Evolutionary conservation across 2,329 filamentous ascomycete genomes (phyloP), one percentile per base, ranked within the genome.

Genomic region (Arthroderma sp.): DNA sequence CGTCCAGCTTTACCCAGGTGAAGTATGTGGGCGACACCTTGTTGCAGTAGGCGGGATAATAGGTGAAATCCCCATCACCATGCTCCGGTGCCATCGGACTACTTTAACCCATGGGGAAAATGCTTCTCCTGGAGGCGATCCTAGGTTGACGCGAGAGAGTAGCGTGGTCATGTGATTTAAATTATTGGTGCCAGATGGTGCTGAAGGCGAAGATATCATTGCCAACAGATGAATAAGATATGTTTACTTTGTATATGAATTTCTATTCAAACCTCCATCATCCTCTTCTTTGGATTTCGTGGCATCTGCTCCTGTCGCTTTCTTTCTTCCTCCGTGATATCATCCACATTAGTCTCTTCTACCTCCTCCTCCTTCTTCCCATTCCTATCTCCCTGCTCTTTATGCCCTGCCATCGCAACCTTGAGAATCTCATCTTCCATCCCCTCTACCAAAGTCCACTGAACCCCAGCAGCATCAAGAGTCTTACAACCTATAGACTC

Each of bases 401-500:
- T 61, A 65, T 96, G 91, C 0, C 91, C 91, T 39, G 85, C 85
- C 34, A 79, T 91, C 3, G 91, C 88, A 51, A 94, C 80, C 38
- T 71, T 66, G 41, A 95, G 60, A 53, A 96, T 96, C 45, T 89
- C 81, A 31, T 77, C 71, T 58, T 95, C 86, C 44, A 95, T 59
- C 0, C 87, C 89, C 11, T 69, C 54, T 3, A 95, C 74, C 60
- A 83, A 77, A 36, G 84, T 66, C 51, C 89, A 85, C 38, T 77
- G 64, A 42, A 98, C 75, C 0, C 86, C 87, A 4, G 78, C 80
- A 38, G 76, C 74, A 54, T 80, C 74, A 45, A 98, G 68, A 59
- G 76, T 80, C 53, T 64, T 68, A 54, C 80, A 78, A 5, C 87
- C 87, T 47, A 80, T 75, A 52, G 94, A 96, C 48, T 83, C 74